Base-by-base conservation (phyloP, 768 basidiomycete species). In the Pisolithus albus region DNA sequence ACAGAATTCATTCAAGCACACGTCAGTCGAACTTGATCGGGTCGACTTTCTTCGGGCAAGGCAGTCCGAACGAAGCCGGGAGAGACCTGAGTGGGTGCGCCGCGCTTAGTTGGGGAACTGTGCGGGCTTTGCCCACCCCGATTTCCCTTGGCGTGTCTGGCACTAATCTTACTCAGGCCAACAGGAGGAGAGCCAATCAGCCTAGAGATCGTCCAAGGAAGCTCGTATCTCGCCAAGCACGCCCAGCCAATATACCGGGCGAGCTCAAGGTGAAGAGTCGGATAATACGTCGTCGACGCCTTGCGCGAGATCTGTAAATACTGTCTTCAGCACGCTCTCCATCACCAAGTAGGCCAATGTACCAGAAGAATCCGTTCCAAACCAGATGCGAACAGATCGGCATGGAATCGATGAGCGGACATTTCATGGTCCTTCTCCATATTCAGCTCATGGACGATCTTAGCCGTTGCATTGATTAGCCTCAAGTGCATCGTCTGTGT, bases 231-330 rank as follows among this genome's bases (percentile, higher is more conserved):
- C 37, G 89, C 79, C 15, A 76, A 73, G 23, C 69, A 69, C 3
- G 85, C 82, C 55, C 82, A 76, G 1, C 78, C 73, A 56, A 97
- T 77, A 65, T 97, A 98, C 30, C 93, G 82, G 13, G 92, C 80
- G 47, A 99, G 73, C 68, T 99, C 95, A 38, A 98, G 83, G 67
- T 99, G 96, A 1, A 99, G 79, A 3, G 83, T 86, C 0, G 93
- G 92, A 67, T 99, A 99, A 68, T 96, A 97, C 11, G 86, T 84
- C 21, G 86, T 83, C 16, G 94, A 97, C 15, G 96, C 92, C 69
- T 97, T 97, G 47, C 96, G 88, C 1, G 92, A 82, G 41, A 94
- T 91, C 94, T 98, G 58, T 3, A 28, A 13, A 36, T 26, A 30
- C 46, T 19, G 42, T 34, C 46, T 47, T 40, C 51, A 41, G 34